phyloP scores from a whole-genome alignment of 371 early-diverging fungal species.

The Mycotypha africana region DNA sequence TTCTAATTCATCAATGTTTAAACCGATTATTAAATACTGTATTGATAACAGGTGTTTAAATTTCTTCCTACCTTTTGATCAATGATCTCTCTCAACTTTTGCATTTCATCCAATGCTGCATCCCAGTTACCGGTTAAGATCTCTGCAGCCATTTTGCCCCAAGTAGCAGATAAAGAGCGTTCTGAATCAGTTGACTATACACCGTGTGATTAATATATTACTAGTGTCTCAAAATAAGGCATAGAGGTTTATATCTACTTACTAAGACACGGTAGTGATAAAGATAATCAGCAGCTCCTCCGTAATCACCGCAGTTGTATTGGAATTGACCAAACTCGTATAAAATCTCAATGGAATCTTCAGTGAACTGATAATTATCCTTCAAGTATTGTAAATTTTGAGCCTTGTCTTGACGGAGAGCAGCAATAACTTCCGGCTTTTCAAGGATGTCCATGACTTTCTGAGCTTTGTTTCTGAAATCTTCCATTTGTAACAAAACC shows the following conservation, averaged over 20 bases:
- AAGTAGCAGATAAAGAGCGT: constrained; percentile 76
- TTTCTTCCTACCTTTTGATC: constrained; percentile 55
- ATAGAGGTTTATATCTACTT: constrained; percentile 4
- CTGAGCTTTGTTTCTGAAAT: constrained; percentile 71
- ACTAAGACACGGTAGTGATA: constrained; percentile 91
- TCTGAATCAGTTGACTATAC: constrained; percentile 77
- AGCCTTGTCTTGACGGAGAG: constrained; percentile 87
- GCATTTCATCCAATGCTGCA: constrained; percentile 82
- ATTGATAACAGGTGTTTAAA: not conserved
- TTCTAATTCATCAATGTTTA: constrained; percentile 32
- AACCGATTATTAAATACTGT: no score
- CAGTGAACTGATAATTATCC: constrained; percentile 83
- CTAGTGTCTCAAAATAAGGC: not conserved
- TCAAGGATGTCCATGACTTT: constrained; percentile 84
- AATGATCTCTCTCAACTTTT: constrained; percentile 78
- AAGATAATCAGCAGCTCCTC: constrained; percentile 86
- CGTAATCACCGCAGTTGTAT: constrained; percentile 90
- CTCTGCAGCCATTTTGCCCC: constrained; percentile 96
- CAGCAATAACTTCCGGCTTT: constrained; percentile 84
- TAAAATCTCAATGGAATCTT: constrained; percentile 76
- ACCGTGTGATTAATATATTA: not conserved
- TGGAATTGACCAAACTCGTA: constrained; percentile 88
- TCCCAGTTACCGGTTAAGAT: constrained; percentile 93
- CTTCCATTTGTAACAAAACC: constrained; percentile 68
- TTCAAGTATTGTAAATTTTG: constrained; percentile 81